Evolutionary conservation across 176 grass and related monocot genomes (phyloP).

Genomic region (Phoenix dactylifera): DNA sequence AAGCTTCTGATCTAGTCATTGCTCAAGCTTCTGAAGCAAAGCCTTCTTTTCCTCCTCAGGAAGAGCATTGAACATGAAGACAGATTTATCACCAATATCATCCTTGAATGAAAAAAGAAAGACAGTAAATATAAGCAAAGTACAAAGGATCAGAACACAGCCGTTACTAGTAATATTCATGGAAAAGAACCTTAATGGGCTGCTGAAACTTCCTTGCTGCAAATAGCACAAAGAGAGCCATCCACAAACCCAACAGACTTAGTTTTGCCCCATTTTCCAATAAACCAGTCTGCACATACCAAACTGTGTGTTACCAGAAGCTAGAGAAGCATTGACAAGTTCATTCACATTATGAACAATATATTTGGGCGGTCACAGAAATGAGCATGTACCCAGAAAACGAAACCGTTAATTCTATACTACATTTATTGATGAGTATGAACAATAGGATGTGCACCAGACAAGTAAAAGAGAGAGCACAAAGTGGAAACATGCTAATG

Average conservation of each 20-base stretch:
- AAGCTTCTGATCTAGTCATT: conserved; percentile 22
- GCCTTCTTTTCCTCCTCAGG: conserved; percentile 77
- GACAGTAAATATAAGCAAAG: background rate
- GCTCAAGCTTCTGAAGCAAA: conserved; percentile 55
- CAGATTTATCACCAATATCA: conserved; percentile 82
- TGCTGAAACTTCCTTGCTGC: conserved; percentile 87
- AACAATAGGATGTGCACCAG: background rate
- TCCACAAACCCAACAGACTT: conserved; percentile 56
- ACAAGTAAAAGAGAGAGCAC: background rate
- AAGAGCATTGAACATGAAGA: conserved; percentile 90
- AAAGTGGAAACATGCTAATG: background rate
- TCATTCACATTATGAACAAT: too few relatives aligned
- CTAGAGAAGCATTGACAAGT: background rate
- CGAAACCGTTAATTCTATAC: too few relatives aligned
- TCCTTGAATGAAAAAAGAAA: conserved; percentile 34
- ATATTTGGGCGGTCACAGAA: too few relatives aligned
- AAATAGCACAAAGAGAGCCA: conserved; percentile 62
- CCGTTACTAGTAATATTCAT: too few relatives aligned
- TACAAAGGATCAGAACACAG: too few relatives aligned
- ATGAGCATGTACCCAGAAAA: too few relatives aligned
- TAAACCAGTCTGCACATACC: conserved; percentile 42
- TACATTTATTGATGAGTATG: too few relatives aligned
- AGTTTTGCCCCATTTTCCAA: conserved; percentile 62
- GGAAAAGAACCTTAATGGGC: conserved; percentile 57
- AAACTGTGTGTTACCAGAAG: background rate